phyloP scores from a whole-genome alignment of 768 basidiomycete species.

The Lactifluus piperatus region DNA sequence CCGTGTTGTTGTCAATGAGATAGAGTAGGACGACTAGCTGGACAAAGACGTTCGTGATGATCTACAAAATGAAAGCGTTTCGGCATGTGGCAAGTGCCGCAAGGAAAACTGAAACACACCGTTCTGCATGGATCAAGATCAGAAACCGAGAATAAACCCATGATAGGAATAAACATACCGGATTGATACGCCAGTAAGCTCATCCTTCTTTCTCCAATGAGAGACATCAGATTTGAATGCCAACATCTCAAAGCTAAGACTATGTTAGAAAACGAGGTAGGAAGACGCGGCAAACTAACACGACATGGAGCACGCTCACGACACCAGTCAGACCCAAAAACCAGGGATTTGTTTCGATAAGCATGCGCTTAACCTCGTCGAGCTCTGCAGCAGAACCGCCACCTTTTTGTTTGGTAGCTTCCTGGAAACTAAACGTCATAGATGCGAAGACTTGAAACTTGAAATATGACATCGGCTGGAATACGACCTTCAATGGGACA shows the following conservation, averaged over 20 bases:
- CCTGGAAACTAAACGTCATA: constrained; percentile 80
- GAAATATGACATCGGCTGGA: constrained; percentile 77
- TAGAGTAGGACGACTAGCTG: constrained; percentile 85
- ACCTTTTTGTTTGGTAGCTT: constrained; percentile 72
- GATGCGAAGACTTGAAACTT: constrained; percentile 85
- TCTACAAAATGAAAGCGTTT: constrained; percentile 29
- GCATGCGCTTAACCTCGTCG: constrained; percentile 93
- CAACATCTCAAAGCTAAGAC: constrained; percentile 78
- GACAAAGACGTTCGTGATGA: constrained; percentile 92
- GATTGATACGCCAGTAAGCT: constrained; percentile 91
- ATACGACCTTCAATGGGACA: constrained; percentile 73
- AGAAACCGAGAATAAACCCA: constrained; percentile 4
- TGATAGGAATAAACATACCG: constrained; percentile 41
- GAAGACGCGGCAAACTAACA: constrained; percentile 42
- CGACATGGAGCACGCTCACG: constrained; percentile 80
- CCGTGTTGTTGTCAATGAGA: constrained; percentile 89
- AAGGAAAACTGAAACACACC: constrained; percentile 2
- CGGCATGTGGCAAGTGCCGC: constrained; percentile 34
- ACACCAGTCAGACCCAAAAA: constrained; percentile 76
- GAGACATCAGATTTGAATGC: constrained; percentile 94
- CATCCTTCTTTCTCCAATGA: constrained; percentile 92
- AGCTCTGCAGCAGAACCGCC: constrained; percentile 58
- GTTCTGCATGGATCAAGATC: neutral
- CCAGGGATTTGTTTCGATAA: constrained; percentile 83
- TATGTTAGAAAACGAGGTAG: constrained; percentile 13